Conservation (phyloP, 768 basidiomycete species). For the Pisolithus sp. region DNA sequence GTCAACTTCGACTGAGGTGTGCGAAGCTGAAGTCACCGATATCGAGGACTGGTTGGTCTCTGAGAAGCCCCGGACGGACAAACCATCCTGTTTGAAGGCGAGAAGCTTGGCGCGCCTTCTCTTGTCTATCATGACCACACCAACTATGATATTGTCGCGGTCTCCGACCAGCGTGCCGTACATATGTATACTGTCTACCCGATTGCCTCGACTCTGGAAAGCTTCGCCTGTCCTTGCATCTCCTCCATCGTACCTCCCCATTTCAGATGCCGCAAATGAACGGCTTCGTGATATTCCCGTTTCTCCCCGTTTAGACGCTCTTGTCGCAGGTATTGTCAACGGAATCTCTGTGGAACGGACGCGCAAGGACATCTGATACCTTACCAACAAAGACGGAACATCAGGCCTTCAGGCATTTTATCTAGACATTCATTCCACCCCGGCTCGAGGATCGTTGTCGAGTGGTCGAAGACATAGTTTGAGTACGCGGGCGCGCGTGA, state of each 20-base stretch:
- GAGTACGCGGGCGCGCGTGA: no score
- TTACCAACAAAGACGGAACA: no score
- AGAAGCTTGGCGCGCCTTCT: conserved; percentile 12
- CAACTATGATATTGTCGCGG: conserved; percentile 46
- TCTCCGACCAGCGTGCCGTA: conserved; percentile 33
- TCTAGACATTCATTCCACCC: no score
- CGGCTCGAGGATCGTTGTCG: conserved; percentile 58
- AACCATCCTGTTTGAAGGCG: conserved; percentile 11
- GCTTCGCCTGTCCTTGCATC: conserved; percentile 54
- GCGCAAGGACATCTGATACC: no score
- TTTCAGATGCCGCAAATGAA: conserved; percentile 40
- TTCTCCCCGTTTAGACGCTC: no score
- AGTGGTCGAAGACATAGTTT: no score
- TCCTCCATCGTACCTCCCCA: no score
- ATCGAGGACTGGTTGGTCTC: conserved; percentile 30
- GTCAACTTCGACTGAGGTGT: no score
- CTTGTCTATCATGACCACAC: conserved; percentile 37
- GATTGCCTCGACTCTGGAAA: conserved; percentile 72
- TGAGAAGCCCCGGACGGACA: conserved; percentile 14
- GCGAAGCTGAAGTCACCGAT: conserved; percentile 30
- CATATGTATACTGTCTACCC: conserved; percentile 45
- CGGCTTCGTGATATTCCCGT: conserved; percentile 37
- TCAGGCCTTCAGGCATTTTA: no score
- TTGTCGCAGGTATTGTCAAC: no score
- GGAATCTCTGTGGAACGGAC: no score